Evolutionary conservation across 176 grass and related monocot species (phyloP).

Genomic region (Carex kokanica): DNA sequence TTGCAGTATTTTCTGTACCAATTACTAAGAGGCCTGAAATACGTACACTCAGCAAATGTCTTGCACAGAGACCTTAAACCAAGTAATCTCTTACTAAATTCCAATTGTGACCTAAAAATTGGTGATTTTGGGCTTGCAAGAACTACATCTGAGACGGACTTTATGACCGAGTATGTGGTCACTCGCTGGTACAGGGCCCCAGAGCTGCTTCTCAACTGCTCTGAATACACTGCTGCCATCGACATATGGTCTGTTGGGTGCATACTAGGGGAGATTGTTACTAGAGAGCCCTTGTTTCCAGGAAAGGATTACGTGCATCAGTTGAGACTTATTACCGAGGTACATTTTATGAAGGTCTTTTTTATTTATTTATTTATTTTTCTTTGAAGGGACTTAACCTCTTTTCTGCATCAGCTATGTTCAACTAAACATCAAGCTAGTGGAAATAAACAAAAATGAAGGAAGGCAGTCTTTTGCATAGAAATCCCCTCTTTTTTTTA

Average conservation of each 20-base stretch:
- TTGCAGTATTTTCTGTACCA: slow-evolving; percentile 93
- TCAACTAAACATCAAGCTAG: not conserved
- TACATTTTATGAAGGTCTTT: slow-evolving; percentile 27
- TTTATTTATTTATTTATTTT: not conserved
- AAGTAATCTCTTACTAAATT: slow-evolving; percentile 79
- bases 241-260: slow-evolving; percentile 97
- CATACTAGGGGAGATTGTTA: slow-evolving; percentile 92
- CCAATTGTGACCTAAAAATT: slow-evolving; percentile 94
- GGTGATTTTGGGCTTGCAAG: slow-evolving; percentile 92
- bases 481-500: not conserved
- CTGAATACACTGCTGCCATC: slow-evolving; percentile 94
- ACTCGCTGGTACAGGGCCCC: slow-evolving; percentile 92
- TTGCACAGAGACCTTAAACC: slow-evolving; percentile 96
- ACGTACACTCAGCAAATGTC: slow-evolving; percentile 87
- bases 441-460: not conserved
- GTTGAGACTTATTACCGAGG: slow-evolving; percentile 89
- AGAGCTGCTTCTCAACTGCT: slow-evolving; percentile 93
- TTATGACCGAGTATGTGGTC: slow-evolving; percentile 98
- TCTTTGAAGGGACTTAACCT: not conserved
- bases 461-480: not conserved
- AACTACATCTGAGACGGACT: slow-evolving; percentile 93
- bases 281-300: slow-evolving; percentile 80
- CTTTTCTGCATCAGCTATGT: not conserved
- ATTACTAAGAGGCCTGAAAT: slow-evolving; percentile 88
- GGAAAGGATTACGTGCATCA: slow-evolving; percentile 98